These are phyloP conservation scores for Fusarium nygamai DNA, from an alignment of 2,329 filamentous ascomycete species.

Conservation along the genomic window DNA sequence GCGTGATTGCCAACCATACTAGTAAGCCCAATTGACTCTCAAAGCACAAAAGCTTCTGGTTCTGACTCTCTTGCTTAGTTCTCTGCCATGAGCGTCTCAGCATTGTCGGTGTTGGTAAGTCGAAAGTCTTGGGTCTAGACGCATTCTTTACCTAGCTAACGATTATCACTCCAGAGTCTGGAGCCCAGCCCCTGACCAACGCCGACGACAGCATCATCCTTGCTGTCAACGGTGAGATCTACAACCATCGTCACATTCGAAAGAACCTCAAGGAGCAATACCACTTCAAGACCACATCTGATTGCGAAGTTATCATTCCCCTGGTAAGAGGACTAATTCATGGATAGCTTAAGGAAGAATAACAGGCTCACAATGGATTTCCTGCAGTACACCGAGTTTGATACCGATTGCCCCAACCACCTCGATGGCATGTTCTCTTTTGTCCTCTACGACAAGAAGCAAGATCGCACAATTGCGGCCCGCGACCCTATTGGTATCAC, in stretches of 20 bases:
- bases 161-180: constrained; percentile 72
- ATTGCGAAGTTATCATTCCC: constrained; percentile 99
- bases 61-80: constrained; percentile 64
- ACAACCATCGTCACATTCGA: constrained; percentile 96
- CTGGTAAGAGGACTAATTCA: constrained; percentile 66
- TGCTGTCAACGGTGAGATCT: constrained; percentile 99
- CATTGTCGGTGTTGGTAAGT: constrained; percentile 94
- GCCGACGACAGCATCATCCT: constrained; percentile 88
- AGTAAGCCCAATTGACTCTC: constrained; percentile 66
- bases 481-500: constrained; percentile 97
- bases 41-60: not conserved
- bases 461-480: constrained; percentile 91
- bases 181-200: constrained; percentile 94
- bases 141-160: constrained; percentile 30
- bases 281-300: constrained; percentile 98
- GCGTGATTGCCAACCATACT: constrained; percentile 87
- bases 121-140: constrained; percentile 3
- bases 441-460: constrained; percentile 94
- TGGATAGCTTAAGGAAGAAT: not conserved
- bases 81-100: constrained; percentile 97
- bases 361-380: constrained; percentile 21
- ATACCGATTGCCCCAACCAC: constrained; percentile 88
- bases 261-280: constrained; percentile 86
- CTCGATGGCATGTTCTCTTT: constrained; percentile 99
- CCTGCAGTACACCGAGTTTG: constrained; percentile 86